Evolutionary conservation across 441 rosid species (phyloP), one percentile per base, ranked within the genome.

Genomic region (Euphorbia celastroides): DNA sequence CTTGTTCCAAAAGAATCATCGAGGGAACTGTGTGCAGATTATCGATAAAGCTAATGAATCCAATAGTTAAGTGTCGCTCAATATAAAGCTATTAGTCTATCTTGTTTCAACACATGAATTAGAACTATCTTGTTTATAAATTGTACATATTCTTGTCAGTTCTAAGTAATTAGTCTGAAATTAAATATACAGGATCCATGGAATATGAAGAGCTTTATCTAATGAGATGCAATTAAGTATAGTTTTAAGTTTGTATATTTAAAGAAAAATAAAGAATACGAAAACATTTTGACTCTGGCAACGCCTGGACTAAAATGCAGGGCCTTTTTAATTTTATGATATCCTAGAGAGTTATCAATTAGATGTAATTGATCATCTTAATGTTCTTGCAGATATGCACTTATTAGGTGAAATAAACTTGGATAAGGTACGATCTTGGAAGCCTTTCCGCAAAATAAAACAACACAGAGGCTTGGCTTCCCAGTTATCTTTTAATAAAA

Each of bases 361-460:
- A 41, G 54, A 57, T 23, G 26, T 56, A 57, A 57, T 28, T 42
- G 42, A 11, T 55, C 27, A 57, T 38, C 55, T 67, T 61, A 57
- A 79, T 77, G 26, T 72, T 71, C 66, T 65, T 77, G 79, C 77
- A 94, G 99, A 79, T 80, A 73, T 82, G 80, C 81, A 83, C 71
- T 82, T 77, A 28, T 62, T 82, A 69, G 96, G 88, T 38, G 99
- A 92, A 80, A 86, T 94, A 67, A 91, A 84, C 82, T 79, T 94
- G 84, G 99, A 94, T 75, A 94, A 94, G 82, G 83, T 94, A 70
- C 93, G 96, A 65, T 78, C 86, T 11, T 94, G 99, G 99, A 94
- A 89, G 81, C 88, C 97, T 67, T 89, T 92, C 69, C 79, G 68
- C 72, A 94, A 84, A 81, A 69, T 68, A 67, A 74, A 81, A 64